These are phyloP conservation scores for Erucastrum elatum DNA, from an alignment of 345 rosid species.

Conservation along the genomic window DNA sequence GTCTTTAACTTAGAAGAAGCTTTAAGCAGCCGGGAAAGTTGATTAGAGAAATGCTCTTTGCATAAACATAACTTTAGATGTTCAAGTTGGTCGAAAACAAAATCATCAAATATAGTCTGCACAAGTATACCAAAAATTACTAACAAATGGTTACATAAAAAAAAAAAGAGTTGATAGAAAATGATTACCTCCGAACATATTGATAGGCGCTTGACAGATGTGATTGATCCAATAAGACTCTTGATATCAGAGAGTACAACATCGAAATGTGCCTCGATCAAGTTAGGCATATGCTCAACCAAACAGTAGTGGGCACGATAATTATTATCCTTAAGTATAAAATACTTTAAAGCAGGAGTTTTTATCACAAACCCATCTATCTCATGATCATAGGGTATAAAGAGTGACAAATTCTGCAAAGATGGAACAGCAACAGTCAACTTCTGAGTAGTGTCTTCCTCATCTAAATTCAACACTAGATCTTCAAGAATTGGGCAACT, in stretches of 20 bases:
- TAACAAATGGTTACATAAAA: neutral
- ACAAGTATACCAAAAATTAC: neutral
- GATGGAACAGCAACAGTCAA: slow-evolving; percentile 2
- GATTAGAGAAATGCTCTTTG: neutral
- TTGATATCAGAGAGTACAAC: neutral
- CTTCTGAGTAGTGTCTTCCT: fast-evolving
- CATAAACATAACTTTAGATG: neutral
- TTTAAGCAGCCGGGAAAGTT: slow-evolving; percentile 5
- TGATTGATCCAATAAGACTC: neutral
- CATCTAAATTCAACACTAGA: neutral
- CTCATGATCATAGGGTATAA: neutral
- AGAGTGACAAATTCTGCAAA: slow-evolving; percentile 13
- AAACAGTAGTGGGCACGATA: neutral
- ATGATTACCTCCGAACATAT: neutral
- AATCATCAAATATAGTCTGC: neutral
- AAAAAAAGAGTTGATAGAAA: neutral
- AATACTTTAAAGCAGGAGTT: slow-evolving; percentile 14
- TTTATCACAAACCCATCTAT: neutral
- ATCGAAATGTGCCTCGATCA: neutral
- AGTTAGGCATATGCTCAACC: neutral
- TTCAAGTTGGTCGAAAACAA: slow-evolving; percentile 10
- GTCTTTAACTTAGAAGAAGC: neutral
- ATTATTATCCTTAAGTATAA: neutral
- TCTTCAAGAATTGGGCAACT: neutral
- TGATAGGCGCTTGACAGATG: neutral